These are phyloP conservation scores for Cylindrotheca closterium DNA, from an alignment of 108 stramenopile genomes.

Conservation along the genomic window DNA sequence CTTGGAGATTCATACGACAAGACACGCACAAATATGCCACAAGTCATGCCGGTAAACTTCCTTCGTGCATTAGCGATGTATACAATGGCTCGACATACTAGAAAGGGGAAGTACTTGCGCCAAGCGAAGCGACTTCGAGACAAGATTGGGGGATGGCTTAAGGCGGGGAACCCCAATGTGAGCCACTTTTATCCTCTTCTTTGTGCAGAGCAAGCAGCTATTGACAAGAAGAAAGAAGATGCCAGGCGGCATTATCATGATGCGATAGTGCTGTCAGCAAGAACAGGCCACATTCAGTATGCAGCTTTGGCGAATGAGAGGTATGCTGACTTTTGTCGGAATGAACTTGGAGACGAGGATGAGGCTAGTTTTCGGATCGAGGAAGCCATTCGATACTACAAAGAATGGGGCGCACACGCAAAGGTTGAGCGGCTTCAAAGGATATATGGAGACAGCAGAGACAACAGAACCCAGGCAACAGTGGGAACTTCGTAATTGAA, in stretches of 20 bases:
- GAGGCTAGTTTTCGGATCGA: conserved; percentile 5
- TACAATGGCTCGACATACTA: conserved; percentile 9
- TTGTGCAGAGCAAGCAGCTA: not conserved
- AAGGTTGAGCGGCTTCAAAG: too few relatives aligned
- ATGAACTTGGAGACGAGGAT: not conserved
- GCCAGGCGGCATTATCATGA: conserved; percentile 4
- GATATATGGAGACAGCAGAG: too few relatives aligned
- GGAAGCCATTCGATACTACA: too few relatives aligned
- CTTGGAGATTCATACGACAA: too few relatives aligned
- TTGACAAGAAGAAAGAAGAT: not conserved
- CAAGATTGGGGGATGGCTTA: conserved; percentile 7
- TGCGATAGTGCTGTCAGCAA: not conserved
- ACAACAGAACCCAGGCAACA: too few relatives aligned
- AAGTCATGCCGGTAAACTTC: too few relatives aligned
- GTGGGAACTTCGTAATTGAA: too few relatives aligned
- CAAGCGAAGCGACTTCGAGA: not conserved
- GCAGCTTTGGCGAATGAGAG: conserved; percentile 10
- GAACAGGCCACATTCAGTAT: not conserved
- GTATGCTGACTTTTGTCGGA: not conserved
- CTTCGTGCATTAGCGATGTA: too few relatives aligned
- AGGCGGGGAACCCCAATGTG: conserved; percentile 11
- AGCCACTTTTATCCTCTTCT: not conserved
- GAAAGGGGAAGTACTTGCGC: conserved; percentile 5
- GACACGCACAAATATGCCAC: too few relatives aligned
- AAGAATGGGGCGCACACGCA: too few relatives aligned